A percentile compares a stretch with the other conserved stretches of the same genome.
Conservation (phyloP, 129 eudicot genomes). For the Cynara cardunculus region DNA sequence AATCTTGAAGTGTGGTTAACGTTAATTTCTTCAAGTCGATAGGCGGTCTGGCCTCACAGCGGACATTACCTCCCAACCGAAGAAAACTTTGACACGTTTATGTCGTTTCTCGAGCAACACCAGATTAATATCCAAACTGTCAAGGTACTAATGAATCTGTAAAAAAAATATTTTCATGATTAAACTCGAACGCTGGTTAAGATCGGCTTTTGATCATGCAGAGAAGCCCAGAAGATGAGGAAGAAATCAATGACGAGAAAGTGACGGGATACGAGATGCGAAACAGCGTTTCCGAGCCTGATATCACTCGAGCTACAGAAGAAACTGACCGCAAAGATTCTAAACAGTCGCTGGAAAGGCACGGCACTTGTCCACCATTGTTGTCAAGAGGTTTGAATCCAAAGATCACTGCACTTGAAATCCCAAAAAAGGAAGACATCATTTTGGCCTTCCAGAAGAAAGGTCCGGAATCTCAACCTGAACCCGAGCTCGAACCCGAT, state of each 20-base stretch:
- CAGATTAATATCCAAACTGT: conserved; percentile 50
- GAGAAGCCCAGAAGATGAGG: conserved; percentile 52
- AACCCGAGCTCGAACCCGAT: background rate
- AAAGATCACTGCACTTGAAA: conserved; percentile 43
- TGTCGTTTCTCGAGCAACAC: conserved; percentile 61
- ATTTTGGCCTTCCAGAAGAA: conserved; percentile 39
- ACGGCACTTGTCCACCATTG: conserved; percentile 7
- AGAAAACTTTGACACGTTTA: conserved; percentile 75
- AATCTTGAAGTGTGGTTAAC: conserved; percentile 9
- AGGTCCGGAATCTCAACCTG: conserved; percentile 14
- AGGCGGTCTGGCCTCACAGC: conserved; percentile 98
- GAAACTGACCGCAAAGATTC: conserved; percentile 24
- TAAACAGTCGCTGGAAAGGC: conserved; percentile 14
- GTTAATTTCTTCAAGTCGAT: conserved; percentile 8
- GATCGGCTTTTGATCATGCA: conserved; percentile 24
- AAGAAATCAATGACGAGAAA: conserved; percentile 23
- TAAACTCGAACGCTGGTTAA: background rate
- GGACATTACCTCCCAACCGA: conserved; percentile 92
- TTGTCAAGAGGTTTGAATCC: conserved; percentile 25
- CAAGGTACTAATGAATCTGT: conserved; percentile 38
- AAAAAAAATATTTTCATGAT: background rate
- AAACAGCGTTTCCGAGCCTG: conserved; percentile 42
- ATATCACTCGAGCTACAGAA: conserved; percentile 27
- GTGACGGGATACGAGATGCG: conserved; percentile 29
- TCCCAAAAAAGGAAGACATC: conserved; percentile 45